Base-by-base conservation (phyloP, 2,329 filamentous ascomycete species). In the Dryadomyces sulphureus region DNA sequence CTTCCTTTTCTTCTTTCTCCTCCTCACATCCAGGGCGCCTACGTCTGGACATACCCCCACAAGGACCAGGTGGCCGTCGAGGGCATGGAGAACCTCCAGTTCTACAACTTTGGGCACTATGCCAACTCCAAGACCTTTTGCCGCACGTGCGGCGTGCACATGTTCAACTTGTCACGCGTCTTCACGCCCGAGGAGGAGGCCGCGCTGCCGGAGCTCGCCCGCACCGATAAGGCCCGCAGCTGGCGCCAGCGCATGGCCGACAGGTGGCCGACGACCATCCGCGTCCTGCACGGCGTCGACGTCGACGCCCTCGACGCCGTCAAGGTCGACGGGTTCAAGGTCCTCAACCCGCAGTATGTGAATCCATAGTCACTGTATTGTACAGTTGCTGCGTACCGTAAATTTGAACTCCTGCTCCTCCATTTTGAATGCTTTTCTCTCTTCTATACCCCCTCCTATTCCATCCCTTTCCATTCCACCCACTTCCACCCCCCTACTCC, bases 111-210 rank as follows among this genome's bases (percentile, higher is more conserved):
- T 50, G 55, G 49, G 55, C 45, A 46, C 21, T 49, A 51, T 2
- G 17, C 62, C 4, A 52, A 59, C 38, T 49, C 47, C 48, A 73
- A 72, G 60, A 55, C 54, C 1, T 74, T 74, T 49, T 75, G 71
- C 60, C 64, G 62, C 52, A 62, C 46, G 11, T 75, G 71, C 52
- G 69, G 68, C 47, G 62, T 72, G 19, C 53, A 56, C n/a, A 20
- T 74, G 36, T 58, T 56, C 39, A 67, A 66, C 49, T 47, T 56
- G 9, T 22, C 45, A 3, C 53, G 50, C 9, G 38, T 56, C 2
- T 20, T 62, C 17, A 58, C 59, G 1, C 60, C 62, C 9, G 67
- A 65, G n/a, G 52, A 63, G 43, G 9, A 62, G 12, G 61, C 59
- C 4, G 52, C 53, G 12, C 45, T 69, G 49, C 49, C 60, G 0